Base-by-base conservation (phyloP, 2,329 filamentous ascomycete genomes). In the Colletotrichum higginsianum region DNA sequence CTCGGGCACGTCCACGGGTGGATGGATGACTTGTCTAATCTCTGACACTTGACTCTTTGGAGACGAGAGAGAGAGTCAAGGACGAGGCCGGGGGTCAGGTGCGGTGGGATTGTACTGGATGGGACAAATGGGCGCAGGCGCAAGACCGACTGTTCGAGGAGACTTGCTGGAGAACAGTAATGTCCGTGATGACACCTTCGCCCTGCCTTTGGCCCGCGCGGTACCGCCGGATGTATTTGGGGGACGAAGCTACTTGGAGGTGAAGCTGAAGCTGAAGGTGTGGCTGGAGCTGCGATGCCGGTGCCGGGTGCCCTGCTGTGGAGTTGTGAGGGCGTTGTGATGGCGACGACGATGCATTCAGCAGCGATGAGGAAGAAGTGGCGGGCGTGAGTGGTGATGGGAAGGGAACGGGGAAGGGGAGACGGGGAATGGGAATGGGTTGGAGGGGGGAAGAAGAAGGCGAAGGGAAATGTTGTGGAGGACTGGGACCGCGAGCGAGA, bases 1-100 rank as follows among this genome's bases (percentile, higher is more conserved):
- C 30, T 7, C 35, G 42, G 30, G 53, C 21, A 23, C 47, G 30
- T 62, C n/a, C 6, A 49, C n/a, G 26, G 30, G 35, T 30, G 52
- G 40, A 23, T 60, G 58, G 57, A 42, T 47, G 52, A 40, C 53
- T 21, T 66, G 65, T 49, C 56, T 56, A 30, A 30, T 30, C 26
- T 55, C 50, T 46, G 56, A 60, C 62, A 46, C 38, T 38, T 44
- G 60, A 55, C 40, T 52, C 26, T 30, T 56, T 49, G 58, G 23
- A 26, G 58, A 53, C 16, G 42, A 57, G 55, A 55, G 26, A 18
- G 52, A 55, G 26, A 30, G 26, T 30, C 26, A 30, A 30, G 26
- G 5, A 30, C 26, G 26, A 6, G 26, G 26, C 5, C 1, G 26
- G 26, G 6, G 26, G 5, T 30, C 26, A 30, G 26, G 26, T n/a